Conservation (phyloP, 2,329 filamentous ascomycete genomes). For the Amphichorda felina region DNA sequence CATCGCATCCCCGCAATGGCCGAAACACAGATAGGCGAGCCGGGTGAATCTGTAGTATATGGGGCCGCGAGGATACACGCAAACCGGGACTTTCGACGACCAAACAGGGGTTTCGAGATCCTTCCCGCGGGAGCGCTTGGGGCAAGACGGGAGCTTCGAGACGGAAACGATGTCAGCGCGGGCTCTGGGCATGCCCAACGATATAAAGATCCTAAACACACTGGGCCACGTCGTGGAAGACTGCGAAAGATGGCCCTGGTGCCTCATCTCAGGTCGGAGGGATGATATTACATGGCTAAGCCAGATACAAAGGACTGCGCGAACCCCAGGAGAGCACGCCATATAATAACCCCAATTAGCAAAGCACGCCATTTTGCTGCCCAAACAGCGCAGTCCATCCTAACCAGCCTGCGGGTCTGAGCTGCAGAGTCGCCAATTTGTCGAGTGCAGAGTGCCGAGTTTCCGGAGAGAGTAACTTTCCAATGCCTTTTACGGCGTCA, state of each 20-base stretch:
- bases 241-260: constrained; percentile 2
- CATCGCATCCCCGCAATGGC: background rate
- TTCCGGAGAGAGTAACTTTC: background rate
- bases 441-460: background rate
- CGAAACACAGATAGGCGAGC: too few relatives aligned
- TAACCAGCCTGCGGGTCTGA: too few relatives aligned
- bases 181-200: too few relatives aligned
- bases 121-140: constrained; percentile 4
- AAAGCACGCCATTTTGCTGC: background rate
- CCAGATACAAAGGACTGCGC: too few relatives aligned
- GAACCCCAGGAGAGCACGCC: background rate
- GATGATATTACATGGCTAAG: background rate
- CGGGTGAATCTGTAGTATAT: too few relatives aligned
- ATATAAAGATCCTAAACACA: too few relatives aligned
- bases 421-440: background rate
- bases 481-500: background rate
- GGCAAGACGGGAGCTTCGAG: constrained; percentile 1
- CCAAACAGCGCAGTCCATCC: too few relatives aligned
- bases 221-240: background rate
- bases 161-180: too few relatives aligned
- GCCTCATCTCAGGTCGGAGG: background rate
- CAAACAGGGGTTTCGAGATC: constrained; percentile 3
- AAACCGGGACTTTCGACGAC: background rate
- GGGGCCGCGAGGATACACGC: constrained; percentile 1
- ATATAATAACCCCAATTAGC: background rate